A percentile compares a stretch with the other conserved stretches of the same genome.
Conservation (phyloP, 441 rosid species). For the Aleurites moluccanus region DNA sequence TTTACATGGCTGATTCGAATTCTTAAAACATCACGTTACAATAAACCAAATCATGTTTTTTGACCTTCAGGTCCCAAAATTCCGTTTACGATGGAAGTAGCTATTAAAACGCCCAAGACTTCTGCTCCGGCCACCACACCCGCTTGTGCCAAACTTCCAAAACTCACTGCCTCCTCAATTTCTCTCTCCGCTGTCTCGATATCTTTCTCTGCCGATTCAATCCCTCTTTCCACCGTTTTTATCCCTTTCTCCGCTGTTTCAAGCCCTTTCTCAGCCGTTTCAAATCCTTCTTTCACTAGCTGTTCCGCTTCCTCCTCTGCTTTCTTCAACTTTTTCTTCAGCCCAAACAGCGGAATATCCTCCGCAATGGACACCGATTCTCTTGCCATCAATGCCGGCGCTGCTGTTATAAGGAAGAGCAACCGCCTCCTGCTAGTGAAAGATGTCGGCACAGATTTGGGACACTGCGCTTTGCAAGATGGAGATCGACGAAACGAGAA, state of each 20-base stretch:
- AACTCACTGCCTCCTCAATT: slow-evolving; percentile 48
- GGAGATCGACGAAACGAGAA: slow-evolving; percentile 30
- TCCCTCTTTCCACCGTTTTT: slow-evolving; percentile 53
- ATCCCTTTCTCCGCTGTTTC: slow-evolving; percentile 52
- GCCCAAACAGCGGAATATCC: slow-evolving; percentile 74
- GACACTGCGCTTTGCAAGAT: slow-evolving; percentile 28
- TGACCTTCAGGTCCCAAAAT: slow-evolving; percentile 69
- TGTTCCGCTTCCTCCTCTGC: slow-evolving; percentile 75
- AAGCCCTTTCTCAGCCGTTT: slow-evolving; percentile 67
- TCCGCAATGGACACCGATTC: slow-evolving; percentile 49
- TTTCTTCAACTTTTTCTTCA: slow-evolving; percentile 66
- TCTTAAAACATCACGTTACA: neutral
- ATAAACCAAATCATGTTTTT: slow-evolving; percentile 30
- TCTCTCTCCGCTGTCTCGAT: slow-evolving; percentile 35
- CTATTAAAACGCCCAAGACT: slow-evolving; percentile 63
- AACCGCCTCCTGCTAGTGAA: slow-evolving; percentile 53
- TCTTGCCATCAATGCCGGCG: slow-evolving; percentile 40
- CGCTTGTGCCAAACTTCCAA: slow-evolving; percentile 73
- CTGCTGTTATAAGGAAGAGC: slow-evolving; percentile 49
- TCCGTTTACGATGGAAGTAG: slow-evolving; percentile 71
- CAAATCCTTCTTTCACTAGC: slow-evolving; percentile 70
- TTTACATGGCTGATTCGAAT: neutral
- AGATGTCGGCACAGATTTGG: slow-evolving; percentile 27
- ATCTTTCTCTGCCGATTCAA: slow-evolving; percentile 48
- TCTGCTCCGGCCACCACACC: slow-evolving; percentile 78